Conservation (phyloP, 176 grass and related monocot genomes). For the Oropetium thomaeum region DNA sequence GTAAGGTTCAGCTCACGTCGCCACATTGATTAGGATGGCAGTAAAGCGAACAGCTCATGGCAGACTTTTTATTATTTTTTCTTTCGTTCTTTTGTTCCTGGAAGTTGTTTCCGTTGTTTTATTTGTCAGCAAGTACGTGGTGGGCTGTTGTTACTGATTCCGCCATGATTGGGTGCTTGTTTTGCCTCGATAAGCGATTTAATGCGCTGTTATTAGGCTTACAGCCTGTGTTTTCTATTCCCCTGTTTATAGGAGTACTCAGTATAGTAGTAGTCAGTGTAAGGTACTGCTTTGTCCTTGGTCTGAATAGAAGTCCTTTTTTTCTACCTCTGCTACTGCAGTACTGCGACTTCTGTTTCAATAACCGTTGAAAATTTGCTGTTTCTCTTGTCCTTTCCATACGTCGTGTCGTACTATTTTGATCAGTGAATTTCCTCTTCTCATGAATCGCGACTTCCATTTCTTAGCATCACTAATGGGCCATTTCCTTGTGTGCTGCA, state of each 20-base stretch:
- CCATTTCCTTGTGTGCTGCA: constrained; percentile 29
- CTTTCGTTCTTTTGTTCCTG: neutral
- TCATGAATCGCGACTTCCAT: neutral
- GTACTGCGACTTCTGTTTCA: constrained; percentile 8
- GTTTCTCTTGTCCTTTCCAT: neutral
- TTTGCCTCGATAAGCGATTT: constrained; percentile 4
- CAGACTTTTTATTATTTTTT: neutral
- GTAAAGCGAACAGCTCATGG: constrained; percentile 17
- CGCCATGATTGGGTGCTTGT: constrained; percentile 14
- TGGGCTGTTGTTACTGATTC: constrained; percentile 5
- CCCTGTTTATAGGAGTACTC: neutral
- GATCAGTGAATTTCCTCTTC: neutral
- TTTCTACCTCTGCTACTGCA: constrained; percentile 1
- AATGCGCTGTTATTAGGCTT: constrained; percentile 8
- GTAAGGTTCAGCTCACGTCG: neutral
- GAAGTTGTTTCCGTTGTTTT: constrained; percentile 10
- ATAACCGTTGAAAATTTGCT: neutral
- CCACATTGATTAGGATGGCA: neutral
- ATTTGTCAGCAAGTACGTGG: neutral
- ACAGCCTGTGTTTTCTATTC: neutral
- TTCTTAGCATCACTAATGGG: constrained; percentile 1
- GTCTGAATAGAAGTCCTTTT: neutral
- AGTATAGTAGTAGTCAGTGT: neutral
- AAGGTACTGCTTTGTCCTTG: constrained; percentile 1
- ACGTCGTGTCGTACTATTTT: neutral